Evolutionary conservation across 202 grass and related monocot genomes (phyloP).

Genomic region (Eragrostis tef): DNA sequence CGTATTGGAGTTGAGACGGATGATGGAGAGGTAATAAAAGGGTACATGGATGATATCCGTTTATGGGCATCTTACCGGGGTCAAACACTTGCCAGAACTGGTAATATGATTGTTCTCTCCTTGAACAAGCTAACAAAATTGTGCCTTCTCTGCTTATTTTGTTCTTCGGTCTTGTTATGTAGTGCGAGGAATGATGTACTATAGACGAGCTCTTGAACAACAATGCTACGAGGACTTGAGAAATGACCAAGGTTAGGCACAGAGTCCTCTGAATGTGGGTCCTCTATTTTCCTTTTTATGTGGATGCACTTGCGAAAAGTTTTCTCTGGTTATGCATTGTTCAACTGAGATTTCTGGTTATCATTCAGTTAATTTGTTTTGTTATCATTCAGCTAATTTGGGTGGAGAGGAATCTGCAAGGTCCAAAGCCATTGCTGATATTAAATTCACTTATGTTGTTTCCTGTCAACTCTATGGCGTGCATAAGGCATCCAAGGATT

Average conservation of each 20-base stretch:
- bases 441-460: conserved; percentile 95
- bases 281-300: conserved; percentile 41
- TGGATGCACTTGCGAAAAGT: conserved; percentile 21
- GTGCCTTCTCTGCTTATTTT: conserved; percentile 33
- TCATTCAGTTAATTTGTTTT: conserved; percentile 39
- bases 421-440: conserved; percentile 72
- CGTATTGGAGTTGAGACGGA: conserved; percentile 54
- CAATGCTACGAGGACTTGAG: conserved; percentile 73
- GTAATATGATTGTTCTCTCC: conserved; percentile 52
- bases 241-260: conserved; percentile 58
- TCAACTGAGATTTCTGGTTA: conserved; percentile 43
- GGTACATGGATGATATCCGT: conserved; percentile 59
- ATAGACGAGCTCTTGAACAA: conserved; percentile 76
- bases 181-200: conserved; percentile 99
- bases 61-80: conserved; percentile 89
- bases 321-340: conserved; percentile 5
- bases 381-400: conserved; percentile 47
- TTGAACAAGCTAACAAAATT: conserved; percentile 29
- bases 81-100: conserved; percentile 94
- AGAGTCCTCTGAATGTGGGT: conserved; percentile 33
- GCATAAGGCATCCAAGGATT: conserved; percentile 80
- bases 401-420: conserved; percentile 46
- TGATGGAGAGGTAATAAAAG: conserved; percentile 47
- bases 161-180: conserved; percentile 46
- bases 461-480: conserved; percentile 90